These are phyloP conservation scores for Candolleomyces eurysporus DNA, from an alignment of 768 basidiomycete species.

Conservation along the genomic window DNA sequence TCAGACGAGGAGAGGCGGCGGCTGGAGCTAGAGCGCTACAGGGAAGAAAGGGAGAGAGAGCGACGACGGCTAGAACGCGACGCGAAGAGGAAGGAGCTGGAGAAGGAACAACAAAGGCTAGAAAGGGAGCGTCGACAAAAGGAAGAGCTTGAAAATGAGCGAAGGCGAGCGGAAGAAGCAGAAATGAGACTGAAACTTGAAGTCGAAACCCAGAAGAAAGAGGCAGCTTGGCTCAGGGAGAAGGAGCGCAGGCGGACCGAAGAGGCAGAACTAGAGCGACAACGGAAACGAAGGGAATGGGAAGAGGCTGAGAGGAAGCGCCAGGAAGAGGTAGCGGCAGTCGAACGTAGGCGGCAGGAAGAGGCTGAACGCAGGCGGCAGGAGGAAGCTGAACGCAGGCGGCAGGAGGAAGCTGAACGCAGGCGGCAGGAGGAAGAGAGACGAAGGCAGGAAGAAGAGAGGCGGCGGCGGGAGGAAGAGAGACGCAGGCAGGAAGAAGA, in stretches of 20 bases:
- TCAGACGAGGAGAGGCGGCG: constrained; percentile 3
- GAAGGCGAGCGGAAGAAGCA: background rate
- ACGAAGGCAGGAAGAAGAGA: background rate
- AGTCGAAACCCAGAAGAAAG: too few relatives aligned
- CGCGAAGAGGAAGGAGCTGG: constrained; percentile 14
- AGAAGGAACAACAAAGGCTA: constrained; percentile 12
- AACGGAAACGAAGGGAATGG: too few relatives aligned
- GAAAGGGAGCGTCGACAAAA: constrained; percentile 1
- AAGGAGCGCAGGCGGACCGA: background rate
- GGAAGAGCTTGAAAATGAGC: background rate
- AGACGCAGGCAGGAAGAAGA: background rate
- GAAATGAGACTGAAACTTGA: too few relatives aligned
- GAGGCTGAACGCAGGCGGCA: constrained; percentile 9
- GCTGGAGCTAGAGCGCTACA: constrained; percentile 11
- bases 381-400: constrained; percentile 9
- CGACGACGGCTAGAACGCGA: constrained; percentile 12
- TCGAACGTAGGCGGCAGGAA: constrained; percentile 9
- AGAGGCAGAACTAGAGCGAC: too few relatives aligned
- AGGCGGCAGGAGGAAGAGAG: background rate
- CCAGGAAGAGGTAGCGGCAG: too few relatives aligned
- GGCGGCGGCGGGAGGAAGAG: background rate
- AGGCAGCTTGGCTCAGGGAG: constrained; percentile 10
- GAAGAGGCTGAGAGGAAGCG: too few relatives aligned
- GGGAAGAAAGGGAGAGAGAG: constrained; percentile 20
- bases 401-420: constrained; percentile 6